Conservation (phyloP, 148 eudicot genomes). For the Oxyria digyna region DNA sequence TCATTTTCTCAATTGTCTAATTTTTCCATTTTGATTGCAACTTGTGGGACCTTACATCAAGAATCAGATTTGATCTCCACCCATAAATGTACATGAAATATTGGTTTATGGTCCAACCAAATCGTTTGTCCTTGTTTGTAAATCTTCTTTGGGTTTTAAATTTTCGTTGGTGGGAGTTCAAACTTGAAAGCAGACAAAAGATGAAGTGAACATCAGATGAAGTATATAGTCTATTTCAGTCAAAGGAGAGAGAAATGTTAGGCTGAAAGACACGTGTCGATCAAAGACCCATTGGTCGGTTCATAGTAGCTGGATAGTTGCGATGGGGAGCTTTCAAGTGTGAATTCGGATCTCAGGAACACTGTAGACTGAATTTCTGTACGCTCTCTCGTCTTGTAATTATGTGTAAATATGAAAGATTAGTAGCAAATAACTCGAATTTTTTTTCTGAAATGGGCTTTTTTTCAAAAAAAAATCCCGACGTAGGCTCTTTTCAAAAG, state of each 20-base stretch:
- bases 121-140: neutral
- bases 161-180: neutral
- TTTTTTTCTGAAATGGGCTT: too few species aligned
- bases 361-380: too few species aligned
- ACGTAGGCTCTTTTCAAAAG: too few species aligned
- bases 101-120: neutral
- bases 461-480: too few species aligned
- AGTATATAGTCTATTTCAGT: neutral
- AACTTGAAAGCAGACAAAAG: conserved; percentile 2
- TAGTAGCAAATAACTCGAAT: neutral
- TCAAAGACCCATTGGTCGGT: neutral
- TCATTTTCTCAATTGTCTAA: neutral
- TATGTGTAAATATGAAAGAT: neutral
- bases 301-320: neutral
- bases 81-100: neutral
- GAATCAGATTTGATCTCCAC: neutral
- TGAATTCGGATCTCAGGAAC: neutral
- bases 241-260: conserved; percentile 2
- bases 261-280: neutral
- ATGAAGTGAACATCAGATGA: neutral
- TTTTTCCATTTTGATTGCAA: neutral
- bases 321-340: neutral
- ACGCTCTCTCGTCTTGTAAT: too few species aligned
- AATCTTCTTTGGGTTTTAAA: neutral
- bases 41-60: neutral